A percentile compares a stretch with the other conserved stretches of the same genome.
These are phyloP conservation scores for Venturia carpophila DNA, from an alignment of 2,329 filamentous ascomycete species.

Conservation along the genomic window DNA sequence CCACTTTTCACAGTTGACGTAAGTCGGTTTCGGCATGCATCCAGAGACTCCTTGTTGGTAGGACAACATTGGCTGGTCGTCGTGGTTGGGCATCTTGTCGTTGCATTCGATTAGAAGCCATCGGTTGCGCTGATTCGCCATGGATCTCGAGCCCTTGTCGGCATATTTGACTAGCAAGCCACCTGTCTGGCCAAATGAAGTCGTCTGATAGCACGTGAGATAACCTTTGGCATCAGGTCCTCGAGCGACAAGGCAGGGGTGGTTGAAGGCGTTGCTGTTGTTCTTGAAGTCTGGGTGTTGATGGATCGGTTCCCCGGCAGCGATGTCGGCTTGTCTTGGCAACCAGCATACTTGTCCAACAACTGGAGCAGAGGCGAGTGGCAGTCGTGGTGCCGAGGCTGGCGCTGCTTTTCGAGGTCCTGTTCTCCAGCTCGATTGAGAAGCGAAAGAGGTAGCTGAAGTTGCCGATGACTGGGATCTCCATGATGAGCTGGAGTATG, in stretches of 20 bases:
- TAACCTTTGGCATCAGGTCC: not conserved
- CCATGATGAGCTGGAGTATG: not conserved
- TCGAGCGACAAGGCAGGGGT: not conserved
- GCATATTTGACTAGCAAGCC: not conserved
- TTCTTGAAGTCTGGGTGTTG: slow-evolving; percentile 1
- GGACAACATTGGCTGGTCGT: not conserved
- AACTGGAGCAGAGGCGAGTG: not conserved
- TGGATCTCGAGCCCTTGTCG: not conserved
- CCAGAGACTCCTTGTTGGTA: not conserved
- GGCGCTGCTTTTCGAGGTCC: not conserved
- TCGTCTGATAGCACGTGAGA: not conserved
- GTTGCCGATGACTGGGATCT: not conserved
- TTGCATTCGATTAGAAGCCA: slow-evolving; percentile 8
- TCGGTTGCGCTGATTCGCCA: not conserved
- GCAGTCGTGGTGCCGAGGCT: not conserved
- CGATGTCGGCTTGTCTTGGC: not conserved
- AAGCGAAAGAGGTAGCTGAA: not conserved
- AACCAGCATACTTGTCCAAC: not conserved
- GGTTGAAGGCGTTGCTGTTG: not conserved
- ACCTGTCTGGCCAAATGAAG: not conserved
- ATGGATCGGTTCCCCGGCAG: not conserved
- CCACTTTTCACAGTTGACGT: not conserved
- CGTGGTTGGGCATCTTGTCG: not conserved
- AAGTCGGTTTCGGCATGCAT: not conserved
- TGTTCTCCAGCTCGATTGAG: slow-evolving; percentile 1